Evolutionary conservation across 495 filamentous ascomycete genomes (phyloP).

Genomic region (Lepidopterella palustris): DNA sequence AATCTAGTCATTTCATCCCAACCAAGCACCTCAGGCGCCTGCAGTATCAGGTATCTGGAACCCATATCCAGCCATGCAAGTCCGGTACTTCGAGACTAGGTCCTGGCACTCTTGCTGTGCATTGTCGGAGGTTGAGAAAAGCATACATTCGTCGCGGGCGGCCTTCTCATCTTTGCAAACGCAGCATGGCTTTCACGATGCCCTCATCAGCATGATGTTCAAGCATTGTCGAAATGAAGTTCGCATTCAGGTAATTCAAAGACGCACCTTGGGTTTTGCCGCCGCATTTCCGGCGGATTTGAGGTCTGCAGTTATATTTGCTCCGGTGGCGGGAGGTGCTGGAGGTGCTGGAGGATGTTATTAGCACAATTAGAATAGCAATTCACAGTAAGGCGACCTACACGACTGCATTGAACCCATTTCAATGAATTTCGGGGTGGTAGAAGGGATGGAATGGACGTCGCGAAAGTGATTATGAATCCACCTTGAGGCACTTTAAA

Average conservation of each 20-base stretch:
- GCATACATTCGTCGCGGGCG: conserved; percentile 94
- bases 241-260: neutral
- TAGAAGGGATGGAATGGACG: neutral
- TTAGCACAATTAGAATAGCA: neutral
- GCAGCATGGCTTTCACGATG: conserved; percentile 73
- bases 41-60: conserved; percentile 55
- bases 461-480: conserved; percentile 1
- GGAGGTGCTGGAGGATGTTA: conserved; percentile 1
- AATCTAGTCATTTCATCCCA: neutral
- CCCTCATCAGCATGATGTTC: too few species aligned
- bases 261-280: conserved; percentile 51
- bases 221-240: too few species aligned
- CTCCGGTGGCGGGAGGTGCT: conserved; percentile 26
- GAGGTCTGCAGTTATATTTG: conserved; percentile 40
- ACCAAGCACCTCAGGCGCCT: conserved; percentile 9
- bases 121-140: conserved; percentile 76
- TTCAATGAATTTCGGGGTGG: too few species aligned
- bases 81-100: conserved; percentile 77
- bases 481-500: neutral
- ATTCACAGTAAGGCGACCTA: too few species aligned
- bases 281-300: conserved; percentile 40
- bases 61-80: conserved; percentile 88
- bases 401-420: conserved; percentile 29
- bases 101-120: conserved; percentile 73
- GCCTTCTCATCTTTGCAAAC: conserved; percentile 96